Conservation (phyloP, 345 rosid genomes). For the Pistacia integerrima region DNA sequence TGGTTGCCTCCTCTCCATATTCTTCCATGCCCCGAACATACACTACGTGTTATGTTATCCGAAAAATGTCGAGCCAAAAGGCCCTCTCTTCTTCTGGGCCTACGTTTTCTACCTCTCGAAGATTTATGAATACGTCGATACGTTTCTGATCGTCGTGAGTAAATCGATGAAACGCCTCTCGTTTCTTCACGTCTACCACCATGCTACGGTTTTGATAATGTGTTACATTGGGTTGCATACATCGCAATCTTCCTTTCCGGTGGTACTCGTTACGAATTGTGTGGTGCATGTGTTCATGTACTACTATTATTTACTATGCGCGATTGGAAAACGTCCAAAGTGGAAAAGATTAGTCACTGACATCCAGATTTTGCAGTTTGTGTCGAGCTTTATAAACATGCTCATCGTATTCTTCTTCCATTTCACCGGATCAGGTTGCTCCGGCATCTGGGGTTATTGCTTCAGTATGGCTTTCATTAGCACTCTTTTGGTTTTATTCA, state of each 20-base stretch:
- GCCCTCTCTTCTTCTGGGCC: constrained; percentile 74
- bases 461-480: constrained; percentile 51
- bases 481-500: constrained; percentile 53
- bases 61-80: constrained; percentile 33
- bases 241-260: constrained; percentile 52
- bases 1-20: constrained; percentile 38
- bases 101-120: constrained; percentile 71
- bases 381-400: constrained; percentile 43
- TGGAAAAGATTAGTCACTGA: constrained; percentile 71
- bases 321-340: constrained; percentile 53
- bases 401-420: constrained; percentile 46
- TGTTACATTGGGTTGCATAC: constrained; percentile 51
- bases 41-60: constrained; percentile 58
- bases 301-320: constrained; percentile 47
- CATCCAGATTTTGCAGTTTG: constrained; percentile 64
- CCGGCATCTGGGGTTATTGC: constrained; percentile 62
- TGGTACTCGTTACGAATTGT: constrained; percentile 55
- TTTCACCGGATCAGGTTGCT: constrained; percentile 53
- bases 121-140: constrained; percentile 57
- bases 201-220: constrained; percentile 59
- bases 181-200: constrained; percentile 80
- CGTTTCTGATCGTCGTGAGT: constrained; percentile 51
- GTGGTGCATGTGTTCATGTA: constrained; percentile 69
- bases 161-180: constrained; percentile 47
- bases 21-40: constrained; percentile 30